Conservation (phyloP, 2,329 filamentous ascomycete species). For the Scedosporium minutisporum region DNA sequence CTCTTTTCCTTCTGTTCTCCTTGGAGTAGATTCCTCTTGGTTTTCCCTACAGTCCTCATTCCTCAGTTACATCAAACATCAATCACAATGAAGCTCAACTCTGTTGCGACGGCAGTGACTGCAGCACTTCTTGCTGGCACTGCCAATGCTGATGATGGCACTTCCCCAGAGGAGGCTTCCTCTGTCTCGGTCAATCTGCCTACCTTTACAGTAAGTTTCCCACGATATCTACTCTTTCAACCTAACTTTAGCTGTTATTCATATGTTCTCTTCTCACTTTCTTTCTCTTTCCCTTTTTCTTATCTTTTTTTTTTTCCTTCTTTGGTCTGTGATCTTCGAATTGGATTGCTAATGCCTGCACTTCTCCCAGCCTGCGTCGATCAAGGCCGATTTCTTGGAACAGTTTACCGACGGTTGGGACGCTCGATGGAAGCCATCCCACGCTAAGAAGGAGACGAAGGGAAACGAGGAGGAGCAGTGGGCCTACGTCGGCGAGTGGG, state of each 20-base stretch:
- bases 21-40: conserved; percentile 30
- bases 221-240: not conserved
- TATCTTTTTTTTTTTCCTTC: not conserved
- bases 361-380: conserved; percentile 58
- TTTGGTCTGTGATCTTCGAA: not conserved
- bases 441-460: conserved; percentile 83
- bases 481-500: conserved; percentile 95
- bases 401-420: conserved; percentile 98
- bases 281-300: not conserved
- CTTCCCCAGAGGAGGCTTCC: conserved; percentile 58
- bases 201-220: conserved; percentile 71
- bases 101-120: conserved; percentile 66
- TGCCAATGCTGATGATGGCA: conserved; percentile 14
- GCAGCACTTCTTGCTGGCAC: conserved; percentile 56
- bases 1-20: conserved; percentile 23
- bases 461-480: conserved; percentile 64
- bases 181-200: conserved; percentile 57
- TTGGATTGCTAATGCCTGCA: conserved; percentile 16
- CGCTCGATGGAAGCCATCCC: conserved; percentile 82
- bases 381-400: conserved; percentile 94
- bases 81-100: conserved; percentile 71
- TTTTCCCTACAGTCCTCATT: not conserved
- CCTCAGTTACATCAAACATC: conserved; percentile 7
- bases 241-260: not conserved
- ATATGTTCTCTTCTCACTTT: not conserved